These are phyloP conservation scores for Cicer yamashitae DNA, from an alignment of 306 rosid species.

Conservation along the genomic window DNA sequence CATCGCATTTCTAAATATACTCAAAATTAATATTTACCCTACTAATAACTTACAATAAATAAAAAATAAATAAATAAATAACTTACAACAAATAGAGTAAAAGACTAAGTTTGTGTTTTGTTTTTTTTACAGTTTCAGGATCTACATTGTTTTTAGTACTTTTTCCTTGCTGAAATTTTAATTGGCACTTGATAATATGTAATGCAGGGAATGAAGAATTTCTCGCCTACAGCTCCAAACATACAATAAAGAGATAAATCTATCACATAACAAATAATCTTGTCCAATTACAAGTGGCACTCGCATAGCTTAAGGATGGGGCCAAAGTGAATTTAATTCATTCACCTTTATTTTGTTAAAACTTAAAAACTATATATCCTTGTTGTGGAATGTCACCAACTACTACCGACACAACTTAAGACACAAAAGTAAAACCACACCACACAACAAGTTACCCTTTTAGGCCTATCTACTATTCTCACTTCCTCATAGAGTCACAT, in stretches of 20 bases:
- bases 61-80: too few species aligned
- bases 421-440: slow-evolving; percentile 8
- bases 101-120: too few species aligned
- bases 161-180: slow-evolving; percentile 15
- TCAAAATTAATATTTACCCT: too few species aligned
- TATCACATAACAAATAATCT: too few species aligned
- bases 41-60: too few species aligned
- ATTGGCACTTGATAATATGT: slow-evolving; percentile 35
- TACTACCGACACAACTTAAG: slow-evolving; percentile 23
- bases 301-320: not conserved
- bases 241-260: too few species aligned
- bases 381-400: slow-evolving; percentile 9
- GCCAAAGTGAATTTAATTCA: not conserved
- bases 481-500: not conserved
- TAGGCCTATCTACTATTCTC: not conserved
- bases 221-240: slow-evolving; percentile 66
- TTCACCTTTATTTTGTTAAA: not conserved
- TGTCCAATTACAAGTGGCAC: too few species aligned
- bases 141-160: not conserved
- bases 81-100: too few species aligned
- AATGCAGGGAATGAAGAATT: slow-evolving; percentile 92
- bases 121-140: not conserved
- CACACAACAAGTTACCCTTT: not conserved
- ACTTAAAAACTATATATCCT: not conserved
- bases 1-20: too few species aligned